Percentiles rank a stretch among this genome's conserved stretches.
Conservation (phyloP, 495 filamentous ascomycete species). For the Penicillium steckii region DNA sequence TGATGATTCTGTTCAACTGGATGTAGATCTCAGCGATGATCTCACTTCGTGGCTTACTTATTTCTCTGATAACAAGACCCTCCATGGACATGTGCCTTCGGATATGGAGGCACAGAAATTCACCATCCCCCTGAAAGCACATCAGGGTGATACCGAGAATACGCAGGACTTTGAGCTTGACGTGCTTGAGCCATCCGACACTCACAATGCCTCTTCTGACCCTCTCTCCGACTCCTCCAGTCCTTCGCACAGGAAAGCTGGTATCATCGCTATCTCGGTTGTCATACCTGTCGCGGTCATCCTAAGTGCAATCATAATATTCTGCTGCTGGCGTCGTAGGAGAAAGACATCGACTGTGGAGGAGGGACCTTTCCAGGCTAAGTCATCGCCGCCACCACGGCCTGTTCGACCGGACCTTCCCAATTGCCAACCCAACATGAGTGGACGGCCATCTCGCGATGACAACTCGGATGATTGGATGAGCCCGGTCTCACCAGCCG, state of each 20-base stretch:
- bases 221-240: slow-evolving; percentile 19
- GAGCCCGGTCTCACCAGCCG: slow-evolving; percentile 24
- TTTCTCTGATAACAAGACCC: slow-evolving; percentile 50
- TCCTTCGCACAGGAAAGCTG: slow-evolving; percentile 33
- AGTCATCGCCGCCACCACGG: slow-evolving; percentile 16
- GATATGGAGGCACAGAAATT: slow-evolving; percentile 40
- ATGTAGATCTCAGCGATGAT: slow-evolving; percentile 46
- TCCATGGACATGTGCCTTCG: slow-evolving; percentile 64
- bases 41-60: slow-evolving; percentile 67
- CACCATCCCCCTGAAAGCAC: slow-evolving; percentile 50
- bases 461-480: slow-evolving; percentile 25
- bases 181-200: slow-evolving; percentile 32
- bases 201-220: slow-evolving; percentile 14
- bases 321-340: slow-evolving; percentile 43
- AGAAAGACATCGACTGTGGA: slow-evolving; percentile 24
- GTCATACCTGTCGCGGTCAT: slow-evolving; percentile 39
- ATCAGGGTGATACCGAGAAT: slow-evolving; percentile 43
- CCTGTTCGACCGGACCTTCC: slow-evolving; percentile 26
- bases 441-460: slow-evolving; percentile 21
- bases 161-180: slow-evolving; percentile 51
- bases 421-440: slow-evolving; percentile 30
- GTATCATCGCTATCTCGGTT: slow-evolving; percentile 45
- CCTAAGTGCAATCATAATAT: slow-evolving; percentile 34
- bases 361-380: slow-evolving; percentile 26
- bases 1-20: slow-evolving; percentile 52